phyloP scores from a whole-genome alignment of 495 filamentous ascomycete genomes.

The Hypoxylon rickii region DNA sequence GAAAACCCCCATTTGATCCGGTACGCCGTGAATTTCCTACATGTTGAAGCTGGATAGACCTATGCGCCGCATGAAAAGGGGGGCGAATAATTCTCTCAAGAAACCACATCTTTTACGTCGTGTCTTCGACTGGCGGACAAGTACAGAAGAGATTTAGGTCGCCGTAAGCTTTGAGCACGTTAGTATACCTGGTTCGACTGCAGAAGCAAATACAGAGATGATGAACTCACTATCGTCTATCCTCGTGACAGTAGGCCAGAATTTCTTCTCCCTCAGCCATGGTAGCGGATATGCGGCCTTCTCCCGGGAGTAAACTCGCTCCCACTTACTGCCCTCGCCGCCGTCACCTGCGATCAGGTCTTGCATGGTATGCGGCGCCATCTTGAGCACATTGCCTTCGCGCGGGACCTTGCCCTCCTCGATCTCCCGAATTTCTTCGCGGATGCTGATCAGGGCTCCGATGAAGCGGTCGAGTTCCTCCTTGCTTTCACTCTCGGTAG shows the following conservation, averaged over 20 bases:
- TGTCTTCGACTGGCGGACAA: slow-evolving; percentile 81
- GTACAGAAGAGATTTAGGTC: slow-evolving; percentile 96
- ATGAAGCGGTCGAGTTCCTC: slow-evolving; percentile 95
- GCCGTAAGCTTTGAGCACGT: slow-evolving; percentile 67
- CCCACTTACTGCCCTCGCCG: slow-evolving; percentile 62
- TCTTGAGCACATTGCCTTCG: slow-evolving; percentile 89
- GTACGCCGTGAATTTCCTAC: slow-evolving; percentile 24
- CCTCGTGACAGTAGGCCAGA: slow-evolving; percentile 91
- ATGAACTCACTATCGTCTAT: slow-evolving; percentile 80
- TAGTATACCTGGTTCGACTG: slow-evolving; percentile 30
- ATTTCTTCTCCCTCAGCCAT: slow-evolving; percentile 94
- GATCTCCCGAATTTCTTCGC: slow-evolving; percentile 81
- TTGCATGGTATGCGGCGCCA: slow-evolving; percentile 84
- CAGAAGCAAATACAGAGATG: not conserved
- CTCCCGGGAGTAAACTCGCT: slow-evolving; percentile 77
- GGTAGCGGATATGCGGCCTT: slow-evolving; percentile 86
- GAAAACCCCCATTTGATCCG: slow-evolving; percentile 19
- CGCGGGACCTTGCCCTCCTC: slow-evolving; percentile 79
- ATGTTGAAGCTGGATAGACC: slow-evolving; percentile 22
- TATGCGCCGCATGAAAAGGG: slow-evolving; percentile 16
- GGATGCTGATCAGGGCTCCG: slow-evolving; percentile 87
- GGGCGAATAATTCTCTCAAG: not conserved
- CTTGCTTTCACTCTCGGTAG: slow-evolving; percentile 92
- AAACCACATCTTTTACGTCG: slow-evolving; percentile 33
- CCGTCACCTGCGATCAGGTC: slow-evolving; percentile 71